Evolutionary conservation across 345 rosid species (phyloP), one percentile per base, ranked within the genome.

Genomic region (Lumnitzera racemosa): DNA sequence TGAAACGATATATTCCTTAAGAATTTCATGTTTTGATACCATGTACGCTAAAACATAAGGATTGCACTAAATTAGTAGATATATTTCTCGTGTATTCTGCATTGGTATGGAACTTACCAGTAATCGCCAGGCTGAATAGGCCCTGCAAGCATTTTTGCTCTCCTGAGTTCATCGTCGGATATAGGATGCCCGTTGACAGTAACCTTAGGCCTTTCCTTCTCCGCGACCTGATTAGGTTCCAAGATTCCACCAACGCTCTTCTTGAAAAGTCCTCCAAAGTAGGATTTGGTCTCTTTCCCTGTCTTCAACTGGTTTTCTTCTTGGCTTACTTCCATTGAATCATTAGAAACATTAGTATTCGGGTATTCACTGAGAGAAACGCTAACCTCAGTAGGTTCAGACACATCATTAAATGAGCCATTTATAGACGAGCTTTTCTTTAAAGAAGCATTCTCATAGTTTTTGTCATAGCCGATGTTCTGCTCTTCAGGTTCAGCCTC

Each of bases 111-210:
- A 51, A 53, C 75, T 55, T 61, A 89, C 91, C 89, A 86, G 64
- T 89, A 89, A 14, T 83, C 72, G 62, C 96, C 96, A 46, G 96
- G 80, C 51, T 69, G 81, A 65, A 89, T 79, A n/a, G 91, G 87
- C 31, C 95, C 95, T 16, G 91, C 89, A 24, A 67, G 67, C 74
- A 70, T 83, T 74, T 86, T 86, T 0, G 86, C 95, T 48, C 67
- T 80, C 66, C 78, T 80, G 25, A 84, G 78, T 23, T 63, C 24
- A 27, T 58, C 76, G 31, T 82, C 81, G 0, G 86, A 79, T 73
- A 89, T 78, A 24, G 55, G 65, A 67, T 83, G 84, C 53, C 88
- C 91, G 31, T 86, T 84, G 24, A 89, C 79, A 20, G 75, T 77
- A 41, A 88, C 87, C 58, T 73, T 69, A 57, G 61, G 46, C 61